Conservation (phyloP, 2,329 filamentous ascomycete genomes). For the Neofusicoccum laricinum region DNA sequence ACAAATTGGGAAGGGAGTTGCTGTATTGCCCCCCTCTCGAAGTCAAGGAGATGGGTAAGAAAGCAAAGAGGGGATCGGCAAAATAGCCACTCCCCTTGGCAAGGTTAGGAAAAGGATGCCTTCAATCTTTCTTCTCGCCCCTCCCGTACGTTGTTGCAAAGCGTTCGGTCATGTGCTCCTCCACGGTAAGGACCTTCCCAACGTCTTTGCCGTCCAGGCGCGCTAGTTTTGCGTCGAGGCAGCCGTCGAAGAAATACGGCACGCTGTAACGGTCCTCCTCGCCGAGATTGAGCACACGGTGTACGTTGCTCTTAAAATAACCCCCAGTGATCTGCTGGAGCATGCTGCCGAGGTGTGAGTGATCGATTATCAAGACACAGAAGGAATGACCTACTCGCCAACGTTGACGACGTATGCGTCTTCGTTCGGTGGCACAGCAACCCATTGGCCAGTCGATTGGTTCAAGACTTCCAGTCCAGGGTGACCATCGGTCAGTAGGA, state of each 20-base stretch:
- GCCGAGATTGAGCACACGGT: constrained; percentile 55
- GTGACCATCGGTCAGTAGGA: constrained; percentile 52
- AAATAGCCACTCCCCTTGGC: no score
- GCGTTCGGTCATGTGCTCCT: constrained; percentile 27
- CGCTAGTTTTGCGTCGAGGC: constrained; percentile 39
- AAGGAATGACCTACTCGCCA: constrained; percentile 24
- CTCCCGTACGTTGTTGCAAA: constrained; percentile 12
- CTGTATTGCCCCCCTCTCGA: neutral
- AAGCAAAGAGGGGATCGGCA: no score
- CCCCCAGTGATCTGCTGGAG: constrained; percentile 50
- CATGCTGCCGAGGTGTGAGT: constrained; percentile 20
- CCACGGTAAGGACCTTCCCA: constrained; percentile 23
- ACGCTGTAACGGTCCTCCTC: constrained; percentile 53
- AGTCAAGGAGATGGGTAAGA: no score
- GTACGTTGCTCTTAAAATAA: constrained; percentile 52
- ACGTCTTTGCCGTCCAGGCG: constrained; percentile 18
- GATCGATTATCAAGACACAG: no score
- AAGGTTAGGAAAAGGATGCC: neutral
- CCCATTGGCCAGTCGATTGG: constrained; percentile 46
- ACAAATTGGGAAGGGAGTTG: neutral
- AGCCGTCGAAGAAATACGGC: constrained; percentile 57
- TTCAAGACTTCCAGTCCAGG: constrained; percentile 52
- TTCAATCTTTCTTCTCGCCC: neutral
- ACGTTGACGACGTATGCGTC: constrained; percentile 39
- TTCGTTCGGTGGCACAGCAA: constrained; percentile 30